phyloP scores from a whole-genome alignment of 148 eudicot genomes.

The Silene conica region DNA sequence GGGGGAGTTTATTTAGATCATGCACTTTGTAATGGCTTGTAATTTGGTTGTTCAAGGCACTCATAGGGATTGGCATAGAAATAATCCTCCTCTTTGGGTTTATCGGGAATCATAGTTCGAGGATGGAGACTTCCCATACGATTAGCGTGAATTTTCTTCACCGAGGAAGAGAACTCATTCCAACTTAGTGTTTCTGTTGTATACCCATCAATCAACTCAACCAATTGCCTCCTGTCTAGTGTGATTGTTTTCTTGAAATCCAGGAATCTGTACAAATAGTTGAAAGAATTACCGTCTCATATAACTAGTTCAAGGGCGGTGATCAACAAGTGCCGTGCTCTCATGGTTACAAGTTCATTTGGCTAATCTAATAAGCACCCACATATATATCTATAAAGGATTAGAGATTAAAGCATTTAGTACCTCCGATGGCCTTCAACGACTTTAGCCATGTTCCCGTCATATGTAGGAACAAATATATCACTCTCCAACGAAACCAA shows the following conservation, averaged over 20 bases:
- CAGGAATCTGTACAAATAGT: slow-evolving; percentile 28
- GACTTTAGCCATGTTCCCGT: slow-evolving; percentile 82
- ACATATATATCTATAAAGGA: neutral
- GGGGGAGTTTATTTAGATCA: slow-evolving; percentile 18
- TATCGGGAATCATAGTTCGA: slow-evolving; percentile 38
- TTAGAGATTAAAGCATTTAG: neutral
- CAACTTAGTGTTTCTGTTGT: slow-evolving; percentile 34
- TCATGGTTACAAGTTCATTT: neutral
- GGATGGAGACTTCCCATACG: slow-evolving; percentile 45
- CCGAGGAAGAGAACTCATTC: slow-evolving; percentile 43
- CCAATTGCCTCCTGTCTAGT: slow-evolving; percentile 42
- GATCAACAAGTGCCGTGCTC: too few relatives aligned
- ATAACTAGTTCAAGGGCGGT: neutral
- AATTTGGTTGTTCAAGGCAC: slow-evolving; percentile 31
- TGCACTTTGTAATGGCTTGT: slow-evolving; percentile 32
- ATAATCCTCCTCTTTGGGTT: slow-evolving; percentile 58
- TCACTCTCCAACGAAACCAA: slow-evolving; percentile 70
- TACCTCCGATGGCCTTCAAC: slow-evolving; percentile 89
- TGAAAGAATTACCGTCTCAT: neutral
- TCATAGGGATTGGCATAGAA: slow-evolving; percentile 54
- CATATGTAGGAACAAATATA: slow-evolving; percentile 79
- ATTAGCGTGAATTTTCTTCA: slow-evolving; percentile 41
- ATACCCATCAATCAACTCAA: slow-evolving; percentile 39
- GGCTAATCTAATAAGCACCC: neutral
- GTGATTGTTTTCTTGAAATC: slow-evolving; percentile 47